These are phyloP conservation scores for Neocucurbitaria cava DNA, from an alignment of 2,329 filamentous ascomycete species.

Conservation along the genomic window DNA sequence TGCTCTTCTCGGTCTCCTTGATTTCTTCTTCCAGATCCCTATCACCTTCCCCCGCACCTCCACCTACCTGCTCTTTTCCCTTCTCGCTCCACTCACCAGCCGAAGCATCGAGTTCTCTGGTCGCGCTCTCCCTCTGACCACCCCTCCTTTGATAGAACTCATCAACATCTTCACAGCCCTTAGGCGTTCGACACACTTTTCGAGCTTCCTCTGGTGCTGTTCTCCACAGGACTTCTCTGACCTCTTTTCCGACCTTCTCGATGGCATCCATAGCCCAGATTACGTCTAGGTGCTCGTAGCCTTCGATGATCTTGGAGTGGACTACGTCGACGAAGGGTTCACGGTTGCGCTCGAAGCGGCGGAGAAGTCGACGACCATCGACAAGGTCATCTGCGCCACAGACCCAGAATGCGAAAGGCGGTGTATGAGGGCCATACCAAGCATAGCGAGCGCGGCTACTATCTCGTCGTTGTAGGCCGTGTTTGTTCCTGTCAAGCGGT, in stretches of 20 bases:
- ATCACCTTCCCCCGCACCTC: constrained; percentile 37
- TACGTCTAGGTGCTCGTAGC: constrained; percentile 90
- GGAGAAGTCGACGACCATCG: constrained; percentile 76
- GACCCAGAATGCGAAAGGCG: constrained; percentile 89
- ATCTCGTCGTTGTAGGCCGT: constrained; percentile 38
- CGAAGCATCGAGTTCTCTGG: constrained; percentile 32
- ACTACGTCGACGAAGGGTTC: constrained; percentile 85
- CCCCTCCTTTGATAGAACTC: constrained; percentile 33
- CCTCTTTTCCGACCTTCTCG: constrained; percentile 80
- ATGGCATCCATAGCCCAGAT: constrained; percentile 92
- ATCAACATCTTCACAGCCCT: constrained; percentile 63
- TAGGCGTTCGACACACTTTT: constrained; percentile 67
- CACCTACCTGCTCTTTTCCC: constrained; percentile 32
- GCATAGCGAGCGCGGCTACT: constrained; percentile 58
- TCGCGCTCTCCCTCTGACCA: constrained; percentile 21
- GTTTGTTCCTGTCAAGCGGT: constrained; percentile 6
- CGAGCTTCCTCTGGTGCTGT: constrained; percentile 67
- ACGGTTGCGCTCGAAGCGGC: constrained; percentile 74
- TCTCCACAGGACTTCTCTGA: constrained; percentile 84
- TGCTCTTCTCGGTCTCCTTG: constrained; percentile 1
- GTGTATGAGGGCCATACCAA: constrained; percentile 82
- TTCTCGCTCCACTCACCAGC: constrained; percentile 43
- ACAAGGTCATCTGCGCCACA: constrained; percentile 84
- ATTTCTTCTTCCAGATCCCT: constrained; percentile 21
- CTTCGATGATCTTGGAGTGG: constrained; percentile 81